Base-by-base conservation (phyloP, 129 eudicot genomes). In the Flaveria ramosissima region DNA sequence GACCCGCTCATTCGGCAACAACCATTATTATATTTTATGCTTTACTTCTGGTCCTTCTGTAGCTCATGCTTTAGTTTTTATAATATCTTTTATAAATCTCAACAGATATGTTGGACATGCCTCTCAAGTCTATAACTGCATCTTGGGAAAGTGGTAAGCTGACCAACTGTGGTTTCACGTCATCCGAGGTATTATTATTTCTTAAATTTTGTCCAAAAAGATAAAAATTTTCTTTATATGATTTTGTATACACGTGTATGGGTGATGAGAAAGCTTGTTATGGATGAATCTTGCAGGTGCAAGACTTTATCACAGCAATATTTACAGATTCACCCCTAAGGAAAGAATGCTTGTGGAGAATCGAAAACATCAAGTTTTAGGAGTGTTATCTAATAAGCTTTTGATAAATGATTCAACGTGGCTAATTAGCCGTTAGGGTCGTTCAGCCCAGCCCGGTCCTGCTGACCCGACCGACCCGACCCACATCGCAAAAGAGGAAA, bases 81-180 rank as follows among this genome's bases (percentile, higher is more conserved):
- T 4, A 17, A 13, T 4, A 17, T 5, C 7, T 30, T 63, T 23
- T n/a, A 60, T 6, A 62, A 50, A 60, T 74, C 26, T 85, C 46
- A 62, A 71, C 78, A 94, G 98, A 87, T 84, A 85, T 94, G 79
- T 59, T 94, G 90, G 98, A 94, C 87, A 84, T 91, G 96, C 92
- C 98, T 75, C 79, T 94, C 82, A 91, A 88, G 84, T 91, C 96
- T 42, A 94, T 94, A 46, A 94, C 98, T 63, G 84, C 84, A 64
- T 82, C 87, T 4, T 94, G 98, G 98, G 97, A 94, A 85, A 81
- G 87, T 74, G 98, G 97, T 42, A 96, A 94, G 80, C 85, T 94
- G 85, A 76, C 77, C 55, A 63, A 71, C 9, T 83, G 90, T 71
- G 94, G 92, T 69, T 91, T 83, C 75, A 86, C 89, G 8, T 61